Base-by-base conservation (phyloP, 768 basidiomycete genomes). In the Serendipita sp. region DNA sequence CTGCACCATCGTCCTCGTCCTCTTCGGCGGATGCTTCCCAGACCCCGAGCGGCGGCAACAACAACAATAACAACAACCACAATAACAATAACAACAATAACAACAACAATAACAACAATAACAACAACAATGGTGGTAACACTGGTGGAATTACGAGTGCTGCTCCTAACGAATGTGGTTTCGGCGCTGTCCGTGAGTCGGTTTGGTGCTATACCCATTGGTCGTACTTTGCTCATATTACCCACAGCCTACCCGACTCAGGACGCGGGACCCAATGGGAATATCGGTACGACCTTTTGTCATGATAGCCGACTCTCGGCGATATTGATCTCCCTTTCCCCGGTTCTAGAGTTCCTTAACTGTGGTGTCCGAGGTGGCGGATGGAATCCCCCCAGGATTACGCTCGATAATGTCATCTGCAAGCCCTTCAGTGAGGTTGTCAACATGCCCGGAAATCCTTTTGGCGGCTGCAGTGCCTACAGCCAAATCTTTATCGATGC, bases 291-390 rank as follows among this genome's bases (percentile, higher is more conserved):
- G 41, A 13, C 41, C 13, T 41, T 41, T 41, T 32, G 5, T 60
- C 11, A 10, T 34, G 34, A n/a, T 60, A 24, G 10, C 32, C 16
- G 30, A 54, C 32, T 11, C 45, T 18, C 11, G 53, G 13, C 1
- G 53, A 54, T 11, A 24, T 53, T 24, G 32, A 24, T 24, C 32
- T n/a, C 8, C 18, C 18, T 60, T n/a, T n/a, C 16, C 10, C 13
- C 53, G 8, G 10, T n/a, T 28, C 18, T 60, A 60, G 77, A 82
- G 64, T 92, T 84, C 81, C 73, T 92, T 69, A 89, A 88, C 75
- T 92, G 90, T 70, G 89, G 88, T 51, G 72, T 92, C 64, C 75
- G 79, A 46, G 66, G 65, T 45, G 70, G 69, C 35, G 71, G 72
- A 41, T 60, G 56, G 56, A 54, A 54, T 60, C 48, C 47, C 5